These are phyloP conservation scores for Phytophthora macrochlamydospora DNA, from an alignment of 352 stramenopile species.

Conservation along the genomic window DNA sequence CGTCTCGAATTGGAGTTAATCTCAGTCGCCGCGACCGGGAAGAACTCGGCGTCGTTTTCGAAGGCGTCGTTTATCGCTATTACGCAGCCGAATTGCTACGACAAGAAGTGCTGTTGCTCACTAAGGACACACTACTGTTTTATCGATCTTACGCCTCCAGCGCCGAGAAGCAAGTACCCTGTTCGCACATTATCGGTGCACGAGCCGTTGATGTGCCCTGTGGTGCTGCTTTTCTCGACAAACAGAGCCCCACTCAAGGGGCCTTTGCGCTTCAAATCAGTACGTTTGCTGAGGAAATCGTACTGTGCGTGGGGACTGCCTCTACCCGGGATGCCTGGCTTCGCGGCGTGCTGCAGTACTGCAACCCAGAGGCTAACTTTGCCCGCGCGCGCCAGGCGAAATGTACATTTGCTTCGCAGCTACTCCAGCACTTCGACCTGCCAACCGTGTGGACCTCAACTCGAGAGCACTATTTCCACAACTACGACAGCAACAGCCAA, in stretches of 20 bases:
- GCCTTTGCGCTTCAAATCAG: slow-evolving; percentile 73
- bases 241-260: slow-evolving; percentile 11
- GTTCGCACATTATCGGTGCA: slow-evolving; percentile 56
- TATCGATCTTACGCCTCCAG: slow-evolving; percentile 70
- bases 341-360: slow-evolving; percentile 65
- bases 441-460: slow-evolving; percentile 65
- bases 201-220: slow-evolving; percentile 41
- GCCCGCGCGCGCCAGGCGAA: slow-evolving; percentile 38
- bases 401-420: slow-evolving; percentile 52
- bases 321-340: slow-evolving; percentile 73
- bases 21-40: slow-evolving; percentile 64
- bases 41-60: slow-evolving; percentile 56
- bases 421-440: slow-evolving; percentile 44
- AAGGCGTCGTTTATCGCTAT: slow-evolving; percentile 80
- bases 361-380: slow-evolving; percentile 50
- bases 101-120: slow-evolving; percentile 81
- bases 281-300: slow-evolving; percentile 76
- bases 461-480: slow-evolving; percentile 62
- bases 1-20: slow-evolving; percentile 70
- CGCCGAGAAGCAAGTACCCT: slow-evolving; percentile 55
- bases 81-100: slow-evolving; percentile 59
- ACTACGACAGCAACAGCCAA: slow-evolving; percentile 7
- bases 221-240: slow-evolving; percentile 10
- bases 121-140: slow-evolving; percentile 56
- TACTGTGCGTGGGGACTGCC: slow-evolving; percentile 68